A percentile compares a stretch with the other conserved stretches of the same genome.
phyloP scores from a whole-genome alignment of 2,329 filamentous ascomycete genomes.

The Proliferodiscus dingleyae region DNA sequence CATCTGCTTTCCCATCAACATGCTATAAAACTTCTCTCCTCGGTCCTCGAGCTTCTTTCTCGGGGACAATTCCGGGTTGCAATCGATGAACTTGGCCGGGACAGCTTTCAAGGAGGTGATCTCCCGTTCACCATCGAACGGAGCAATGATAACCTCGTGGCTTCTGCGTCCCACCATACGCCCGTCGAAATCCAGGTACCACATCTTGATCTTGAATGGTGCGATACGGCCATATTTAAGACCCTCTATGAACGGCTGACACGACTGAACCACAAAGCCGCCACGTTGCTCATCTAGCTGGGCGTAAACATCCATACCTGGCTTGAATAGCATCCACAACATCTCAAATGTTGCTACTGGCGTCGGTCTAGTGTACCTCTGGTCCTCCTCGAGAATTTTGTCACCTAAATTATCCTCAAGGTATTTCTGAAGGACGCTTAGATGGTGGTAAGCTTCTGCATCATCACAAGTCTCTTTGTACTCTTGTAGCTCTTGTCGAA shows the following conservation, averaged over 20 bases:
- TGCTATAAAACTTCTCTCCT: constrained; percentile 23
- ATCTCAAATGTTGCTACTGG: constrained; percentile 23
- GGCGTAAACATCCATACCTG: constrained; percentile 21
- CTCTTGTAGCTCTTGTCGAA: constrained; percentile 20
- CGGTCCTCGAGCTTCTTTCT: constrained; percentile 17
- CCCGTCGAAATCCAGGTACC: constrained; percentile 31
- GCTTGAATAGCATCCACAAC: constrained; percentile 25
- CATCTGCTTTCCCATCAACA: constrained; percentile 21
- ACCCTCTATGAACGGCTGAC: constrained; percentile 6
- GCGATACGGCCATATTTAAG: constrained; percentile 13
- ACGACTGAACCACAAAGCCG: constrained; percentile 19
- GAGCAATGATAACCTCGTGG: constrained; percentile 22
- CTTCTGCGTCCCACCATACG: constrained; percentile 21
- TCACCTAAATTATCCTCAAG: constrained; percentile 21
- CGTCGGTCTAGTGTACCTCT: constrained; percentile 10
- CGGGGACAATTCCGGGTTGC: constrained; percentile 12
- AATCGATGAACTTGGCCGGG: constrained; percentile 19
- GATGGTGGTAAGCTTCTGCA: constrained; percentile 18
- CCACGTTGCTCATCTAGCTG: constrained; percentile 17
- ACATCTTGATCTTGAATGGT: constrained; percentile 22
- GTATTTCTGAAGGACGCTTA: constrained; percentile 17
- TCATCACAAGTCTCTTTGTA: constrained; percentile 19
- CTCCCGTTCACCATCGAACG: constrained; percentile 27
- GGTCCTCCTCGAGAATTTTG: constrained; percentile 18
- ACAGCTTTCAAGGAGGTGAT: constrained; percentile 27